Percentiles rank a stretch among this genome's conserved stretches.
Conservation (phyloP, 2,329 filamentous ascomycete species). For the Tolypocladium capitatum region DNA sequence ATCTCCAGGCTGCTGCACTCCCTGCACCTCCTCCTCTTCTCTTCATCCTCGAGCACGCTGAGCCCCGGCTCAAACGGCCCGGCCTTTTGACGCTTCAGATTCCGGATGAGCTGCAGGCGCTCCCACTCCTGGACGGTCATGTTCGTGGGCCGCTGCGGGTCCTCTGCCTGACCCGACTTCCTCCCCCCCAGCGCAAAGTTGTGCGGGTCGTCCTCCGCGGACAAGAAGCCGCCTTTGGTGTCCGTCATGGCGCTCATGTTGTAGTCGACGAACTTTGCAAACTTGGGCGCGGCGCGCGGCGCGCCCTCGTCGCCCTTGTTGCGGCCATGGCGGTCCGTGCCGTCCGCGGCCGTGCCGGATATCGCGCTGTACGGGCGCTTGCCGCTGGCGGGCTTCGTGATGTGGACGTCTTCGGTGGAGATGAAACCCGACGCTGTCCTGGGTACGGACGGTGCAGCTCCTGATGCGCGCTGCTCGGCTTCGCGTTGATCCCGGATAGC, state of each 20-base stretch:
- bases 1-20: constrained; percentile 81
- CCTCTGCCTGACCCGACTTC: constrained; percentile 21
- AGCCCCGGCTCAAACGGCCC: constrained; percentile 84
- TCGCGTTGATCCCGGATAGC: constrained; percentile 64
- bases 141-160: constrained; percentile 58
- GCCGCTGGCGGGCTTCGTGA: constrained; percentile 29
- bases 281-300: constrained; percentile 71
- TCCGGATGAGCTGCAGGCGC: constrained; percentile 59
- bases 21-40: constrained; percentile 58
- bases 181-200: constrained; percentile 55
- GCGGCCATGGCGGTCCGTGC: constrained; percentile 58
- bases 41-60: constrained; percentile 54
- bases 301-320: constrained; percentile 28
- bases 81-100: constrained; percentile 57
- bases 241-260: constrained; percentile 98
- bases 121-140: constrained; percentile 95
- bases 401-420: constrained; percentile 49
- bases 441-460: constrained; percentile 25
- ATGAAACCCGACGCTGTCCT: constrained; percentile 57
- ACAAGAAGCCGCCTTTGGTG: constrained; percentile 90
- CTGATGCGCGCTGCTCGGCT: constrained; percentile 40
- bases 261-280: constrained; percentile 91
- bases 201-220: constrained; percentile 79
- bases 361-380: constrained; percentile 62
- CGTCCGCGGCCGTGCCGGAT: constrained; percentile 32